Percentiles rank a stretch among this genome's conserved stretches.
phyloP scores from a whole-genome alignment of 805 yeast genomes.

The Cyberlindnera euphorbiiphila region DNA sequence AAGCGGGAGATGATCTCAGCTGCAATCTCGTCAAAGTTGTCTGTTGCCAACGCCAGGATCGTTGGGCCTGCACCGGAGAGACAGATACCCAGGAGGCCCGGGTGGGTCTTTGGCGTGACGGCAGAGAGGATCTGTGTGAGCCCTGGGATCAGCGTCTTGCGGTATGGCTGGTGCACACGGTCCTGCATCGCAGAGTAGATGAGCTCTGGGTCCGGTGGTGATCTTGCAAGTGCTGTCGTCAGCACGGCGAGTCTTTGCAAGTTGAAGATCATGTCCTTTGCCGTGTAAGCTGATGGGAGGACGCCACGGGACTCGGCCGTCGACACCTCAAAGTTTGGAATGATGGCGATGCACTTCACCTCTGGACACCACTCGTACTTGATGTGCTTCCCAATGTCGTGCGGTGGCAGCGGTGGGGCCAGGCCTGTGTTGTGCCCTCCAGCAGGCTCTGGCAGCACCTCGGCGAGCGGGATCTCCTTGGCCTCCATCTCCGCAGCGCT shows the following conservation, averaged over 20 bases:
- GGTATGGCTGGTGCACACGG: constrained; percentile 94
- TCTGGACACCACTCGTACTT: constrained; percentile 77
- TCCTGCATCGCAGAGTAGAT: constrained; percentile 97
- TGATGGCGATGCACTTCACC: constrained; percentile 84
- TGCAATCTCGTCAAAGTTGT: constrained; percentile 81
- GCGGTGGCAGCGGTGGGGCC: constrained; percentile 79
- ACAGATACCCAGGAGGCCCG: constrained; percentile 90
- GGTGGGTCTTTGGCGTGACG: constrained; percentile 77
- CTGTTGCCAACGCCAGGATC: constrained; percentile 87
- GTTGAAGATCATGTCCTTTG: constrained; percentile 84
- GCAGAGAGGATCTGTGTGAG: constrained; percentile 72
- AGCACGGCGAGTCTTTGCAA: constrained; percentile 89
- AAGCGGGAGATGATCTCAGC: constrained; percentile 67
- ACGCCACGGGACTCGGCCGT: constrained; percentile 92
- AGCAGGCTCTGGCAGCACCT: constrained; percentile 75
- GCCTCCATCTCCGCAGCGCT: constrained; percentile 65
- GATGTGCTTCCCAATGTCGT: constrained; percentile 82
- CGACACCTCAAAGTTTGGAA: constrained; percentile 91
- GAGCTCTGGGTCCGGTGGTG: constrained; percentile 75
- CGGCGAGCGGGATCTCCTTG: constrained; percentile 80
- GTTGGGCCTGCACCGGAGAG: constrained; percentile 99
- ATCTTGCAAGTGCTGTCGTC: constrained; percentile 85
- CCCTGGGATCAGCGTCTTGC: constrained; percentile 90
- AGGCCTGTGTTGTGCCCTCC: constrained; percentile 67
- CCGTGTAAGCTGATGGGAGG: constrained; percentile 73